Base-by-base conservation (phyloP, 192 early-diverging fungal genomes). In the Coemansia erecta region DNA sequence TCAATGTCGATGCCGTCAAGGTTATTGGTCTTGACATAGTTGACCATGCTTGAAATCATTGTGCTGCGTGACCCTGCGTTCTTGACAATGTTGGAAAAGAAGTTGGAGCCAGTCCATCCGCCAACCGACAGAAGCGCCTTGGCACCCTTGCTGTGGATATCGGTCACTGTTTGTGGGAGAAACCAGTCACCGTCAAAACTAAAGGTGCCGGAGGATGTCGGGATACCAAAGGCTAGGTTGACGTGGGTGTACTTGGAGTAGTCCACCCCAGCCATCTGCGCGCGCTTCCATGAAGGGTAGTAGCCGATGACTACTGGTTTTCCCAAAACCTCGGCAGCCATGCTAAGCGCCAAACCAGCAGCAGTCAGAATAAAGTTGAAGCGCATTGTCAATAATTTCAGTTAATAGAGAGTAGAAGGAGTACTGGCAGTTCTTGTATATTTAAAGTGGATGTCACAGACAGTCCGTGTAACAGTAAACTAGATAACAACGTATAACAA, bases 21-120 rank as follows among this genome's bases (percentile, higher is more conserved):
- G 8, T 68, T 57, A 40, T 85, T 81, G 23, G 58, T 60, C 45
- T 75, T 61, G 45, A 88, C 80, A 24, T 83, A 82, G 24, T 71
- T 64, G 42, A 86, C 44, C 52, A 86, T 88, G 58, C 81, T 83
- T 26, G 82, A 67, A 22, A 88, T 82, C 44, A 89, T 74, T 17
- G 56, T 80, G 35, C 69, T 82, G 40, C 88, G 80, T 8, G 70
- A 46, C 3, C 40, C 55, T 5, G 61, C 9, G 39, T 59, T 58
- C 22, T 85, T 81, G 13, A 80, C 61, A 53, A 89, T 85, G 8
- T 68, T 56, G 22, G 84, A 86, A 68, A 89, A 87, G 33, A 53
- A 70, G 52, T 87, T 81, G 5, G 87, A 88, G 19, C 89, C 87
- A 19, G 83, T 88, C 89, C 83, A 87, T 8, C 89, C 89, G 35